Evolutionary conservation across 495 filamentous ascomycete species (phyloP), one percentile per base, ranked within the genome.

Genomic region (Xylaria palmicola): DNA sequence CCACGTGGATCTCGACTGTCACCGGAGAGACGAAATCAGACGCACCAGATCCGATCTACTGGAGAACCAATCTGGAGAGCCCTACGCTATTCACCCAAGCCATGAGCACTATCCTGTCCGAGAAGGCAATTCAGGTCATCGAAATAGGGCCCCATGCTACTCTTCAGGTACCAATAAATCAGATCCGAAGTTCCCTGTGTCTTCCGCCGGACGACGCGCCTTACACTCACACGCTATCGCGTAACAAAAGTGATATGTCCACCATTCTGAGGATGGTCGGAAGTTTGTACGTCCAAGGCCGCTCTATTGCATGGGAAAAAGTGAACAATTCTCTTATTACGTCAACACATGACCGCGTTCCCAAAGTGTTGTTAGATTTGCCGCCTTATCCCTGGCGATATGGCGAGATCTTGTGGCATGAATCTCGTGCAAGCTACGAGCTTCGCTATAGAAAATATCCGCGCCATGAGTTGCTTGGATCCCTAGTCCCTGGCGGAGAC

Each of bases 61-160:
- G 74, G 70, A 73, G 81, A 7, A 65, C 70, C 34, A 77, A 75
- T 52, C 60, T 75, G 29, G 74, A 73, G n/a, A 72, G 71, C 22
- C 67, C 74, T 6, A 72, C 78, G 20, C 69, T 64, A 8, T 77
- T 77, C 54, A 57, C 60, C 17, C 67, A 76, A 19, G 74, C 73
- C 5, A 57, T 77, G 55, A 50, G 69, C n/a, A 67, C 68, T 49
- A 60, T 64, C 1, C 57, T 39, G 9, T 32, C 37, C 6, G 13
- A 22, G n/a, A 12, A 32, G 0, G 45, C 63, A 1, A 55, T 62
- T 20, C 12, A 62, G 1, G 55, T 86, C 0, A 51, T 87, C 12
- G 85, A 88, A 49, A 69, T 86, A 36, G 86, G 86, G 0, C 84
- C 86, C 20, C 86, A 88, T 59, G 65, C 73, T 2, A 79, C 85